Evolutionary conservation across 208 protist species (phyloP), one percentile per base, ranked within the genome.

Genomic region (Crithidia acanthocephali): DNA sequence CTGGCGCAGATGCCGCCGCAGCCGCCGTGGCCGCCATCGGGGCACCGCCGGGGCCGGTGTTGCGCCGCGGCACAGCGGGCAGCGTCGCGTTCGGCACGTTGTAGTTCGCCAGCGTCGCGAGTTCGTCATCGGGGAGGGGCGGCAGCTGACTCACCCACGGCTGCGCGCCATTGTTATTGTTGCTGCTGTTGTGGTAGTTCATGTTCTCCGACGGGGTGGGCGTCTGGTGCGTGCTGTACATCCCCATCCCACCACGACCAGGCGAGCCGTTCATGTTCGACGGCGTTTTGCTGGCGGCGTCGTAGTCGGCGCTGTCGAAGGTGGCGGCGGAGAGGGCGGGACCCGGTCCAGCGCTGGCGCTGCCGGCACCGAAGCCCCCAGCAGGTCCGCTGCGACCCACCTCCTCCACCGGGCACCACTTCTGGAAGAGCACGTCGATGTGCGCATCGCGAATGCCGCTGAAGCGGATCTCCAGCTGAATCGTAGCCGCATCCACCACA

Each of bases 391-490:
- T 28, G 16, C 62, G 55, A 33, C 25, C 48, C 0, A 71, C 51
- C 1, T 71, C 73, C 16, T 74, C 72, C 11, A 68, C 23, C 20
- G 77, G 62, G 30, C 52, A 61, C 81, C 86, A 88, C 45, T 75
- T 63, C 62, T 92, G 80, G 9, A 95, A 59, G 15, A 84, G 48
- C 0, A 96, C 72, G 57, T 93, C 87, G 15, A 96, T 56, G 73
- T 93, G 87, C 16, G 88, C 77, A 45, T 91, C 83, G 2, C 91
- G 88, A 60, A 94, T 75, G 25, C 83, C 91, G 30, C 80, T 80
- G 35, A 77, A 71, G 51, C 57, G 69, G 9, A 90, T 72, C 71
- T 82, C 53, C 3, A 95, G 51, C 58, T 85, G 57, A 8, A 93
- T 32, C 0, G 66, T 79, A 6, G 81, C 77, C 2, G 67, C 37